phyloP scores from a whole-genome alignment of 2,329 filamentous ascomycete genomes.

The Hymenoscyphus albidus region DNA sequence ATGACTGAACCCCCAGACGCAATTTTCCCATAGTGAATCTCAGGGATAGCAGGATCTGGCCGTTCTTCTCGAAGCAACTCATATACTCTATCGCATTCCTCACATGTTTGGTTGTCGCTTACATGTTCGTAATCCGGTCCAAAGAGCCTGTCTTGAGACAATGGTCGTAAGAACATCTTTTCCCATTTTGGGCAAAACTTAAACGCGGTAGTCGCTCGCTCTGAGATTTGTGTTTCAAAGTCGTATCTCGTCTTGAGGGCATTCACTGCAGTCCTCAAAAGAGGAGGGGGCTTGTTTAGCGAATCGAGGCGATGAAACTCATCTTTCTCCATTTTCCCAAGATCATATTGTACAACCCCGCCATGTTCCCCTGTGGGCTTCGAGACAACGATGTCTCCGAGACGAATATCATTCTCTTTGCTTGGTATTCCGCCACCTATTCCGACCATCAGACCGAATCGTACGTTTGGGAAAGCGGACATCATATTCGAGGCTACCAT shows the following conservation, averaged over 20 bases:
- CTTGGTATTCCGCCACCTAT: conserved; percentile 15
- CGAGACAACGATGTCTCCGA: conserved; percentile 28
- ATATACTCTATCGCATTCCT: not conserved
- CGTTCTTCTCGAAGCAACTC: not conserved
- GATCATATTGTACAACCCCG: conserved; percentile 18
- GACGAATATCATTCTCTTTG: conserved; percentile 25
- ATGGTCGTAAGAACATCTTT: not conserved
- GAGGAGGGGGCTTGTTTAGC: conserved; percentile 22
- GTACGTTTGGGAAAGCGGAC: conserved; percentile 12
- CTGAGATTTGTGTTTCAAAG: not conserved
- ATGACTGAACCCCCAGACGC: conserved; percentile 15
- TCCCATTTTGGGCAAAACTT: not conserved
- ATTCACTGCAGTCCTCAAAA: conserved; percentile 25
- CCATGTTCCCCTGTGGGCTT: conserved; percentile 14
- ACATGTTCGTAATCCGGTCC: not conserved
- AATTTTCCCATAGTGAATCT: conserved; percentile 17
- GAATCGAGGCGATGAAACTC: conserved; percentile 22
- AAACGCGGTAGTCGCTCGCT: not conserved
- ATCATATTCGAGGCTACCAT: conserved; percentile 17
- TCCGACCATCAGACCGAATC: conserved; percentile 18
- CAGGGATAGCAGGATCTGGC: not conserved
- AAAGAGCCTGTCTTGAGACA: not conserved
- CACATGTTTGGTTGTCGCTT: not conserved
- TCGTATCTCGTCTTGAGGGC: conserved; percentile 21
- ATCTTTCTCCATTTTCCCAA: conserved; percentile 15